These are phyloP conservation scores for Colletotrichum sp. DNA, from an alignment of 2,329 filamentous ascomycete genomes.

Conservation along the genomic window DNA sequence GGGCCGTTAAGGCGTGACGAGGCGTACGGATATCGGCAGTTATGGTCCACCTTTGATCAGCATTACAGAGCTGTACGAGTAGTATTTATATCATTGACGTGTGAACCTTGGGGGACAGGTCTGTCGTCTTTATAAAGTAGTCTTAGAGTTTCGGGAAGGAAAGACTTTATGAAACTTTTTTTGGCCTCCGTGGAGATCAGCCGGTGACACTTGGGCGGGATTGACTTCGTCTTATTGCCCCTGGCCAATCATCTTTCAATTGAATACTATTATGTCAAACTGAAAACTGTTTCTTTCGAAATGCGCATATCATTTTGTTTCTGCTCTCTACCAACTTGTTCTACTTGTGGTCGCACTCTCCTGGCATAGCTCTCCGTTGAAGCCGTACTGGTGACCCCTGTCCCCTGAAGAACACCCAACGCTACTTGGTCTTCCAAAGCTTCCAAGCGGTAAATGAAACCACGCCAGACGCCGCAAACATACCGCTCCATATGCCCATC, in stretches of 20 bases:
- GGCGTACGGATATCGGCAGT: background rate
- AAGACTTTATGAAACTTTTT: background rate
- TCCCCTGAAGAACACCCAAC: too few relatives aligned
- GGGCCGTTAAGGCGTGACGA: background rate
- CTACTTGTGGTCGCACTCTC: too few relatives aligned
- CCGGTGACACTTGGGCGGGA: background rate
- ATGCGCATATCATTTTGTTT: too few relatives aligned
- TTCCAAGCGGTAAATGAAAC: background rate
- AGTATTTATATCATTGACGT: background rate
- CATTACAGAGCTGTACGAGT: background rate
- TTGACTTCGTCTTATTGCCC: background rate
- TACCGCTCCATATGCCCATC: background rate
- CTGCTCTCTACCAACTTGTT: too few relatives aligned
- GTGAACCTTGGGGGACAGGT: background rate
- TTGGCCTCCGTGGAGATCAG: background rate
- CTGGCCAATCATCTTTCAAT: background rate
- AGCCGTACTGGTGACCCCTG: rapidly evolving
- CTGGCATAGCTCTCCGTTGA: too few relatives aligned
- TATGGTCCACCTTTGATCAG: background rate
- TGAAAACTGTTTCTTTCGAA: background rate
- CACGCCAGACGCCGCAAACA: background rate
- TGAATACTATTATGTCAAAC: rapidly evolving
- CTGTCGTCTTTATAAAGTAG: background rate
- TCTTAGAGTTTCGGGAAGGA: background rate
- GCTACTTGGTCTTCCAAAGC: background rate